A percentile compares a stretch with the other conserved stretches of the same genome.
Evolutionary conservation across 352 stramenopile species (phyloP).

Genomic region (Globisporangium acanthophoron): DNA sequence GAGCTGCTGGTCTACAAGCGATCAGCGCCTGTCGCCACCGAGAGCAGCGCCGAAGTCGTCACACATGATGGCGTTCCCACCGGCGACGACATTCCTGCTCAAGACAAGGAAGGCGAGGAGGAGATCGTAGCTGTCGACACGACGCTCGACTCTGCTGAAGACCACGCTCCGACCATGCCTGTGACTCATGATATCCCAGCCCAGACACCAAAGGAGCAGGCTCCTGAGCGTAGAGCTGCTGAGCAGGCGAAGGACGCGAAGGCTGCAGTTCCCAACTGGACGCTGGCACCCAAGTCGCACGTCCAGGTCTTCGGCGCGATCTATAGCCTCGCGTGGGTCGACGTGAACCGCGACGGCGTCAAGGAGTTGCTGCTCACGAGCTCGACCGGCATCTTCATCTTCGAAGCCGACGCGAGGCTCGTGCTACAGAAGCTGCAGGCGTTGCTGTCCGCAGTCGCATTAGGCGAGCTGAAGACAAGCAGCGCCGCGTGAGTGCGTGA

Average conservation of each 20-base stretch:
- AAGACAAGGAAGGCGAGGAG: neutral
- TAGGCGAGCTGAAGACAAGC: neutral
- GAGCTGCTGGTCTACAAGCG: constrained; percentile 53
- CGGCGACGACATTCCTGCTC: neutral
- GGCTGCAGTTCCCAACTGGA: constrained; percentile 19
- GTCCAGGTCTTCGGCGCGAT: constrained; percentile 58
- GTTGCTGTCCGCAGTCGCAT: constrained; percentile 8
- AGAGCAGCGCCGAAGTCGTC: neutral
- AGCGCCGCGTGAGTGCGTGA: no score
- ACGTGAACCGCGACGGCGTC: constrained; percentile 64
- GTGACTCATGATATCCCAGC: neutral
- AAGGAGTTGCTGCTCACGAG: constrained; percentile 57
- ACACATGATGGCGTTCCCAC: neutral
- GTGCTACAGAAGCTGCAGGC: constrained; percentile 19
- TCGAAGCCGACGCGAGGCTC: constrained; percentile 37
- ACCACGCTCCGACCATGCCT: no score
- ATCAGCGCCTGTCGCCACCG: neutral
- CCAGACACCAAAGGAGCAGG: neutral
- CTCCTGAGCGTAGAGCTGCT: no score
- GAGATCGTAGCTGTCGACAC: neutral
- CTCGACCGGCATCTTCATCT: constrained; percentile 63
- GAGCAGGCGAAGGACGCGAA: neutral
- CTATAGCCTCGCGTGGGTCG: constrained; percentile 64
- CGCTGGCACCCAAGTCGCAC: constrained; percentile 30
- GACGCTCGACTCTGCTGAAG: neutral